Conservation (phyloP, 768 basidiomycete species). For the Hortiboletus campestris region DNA sequence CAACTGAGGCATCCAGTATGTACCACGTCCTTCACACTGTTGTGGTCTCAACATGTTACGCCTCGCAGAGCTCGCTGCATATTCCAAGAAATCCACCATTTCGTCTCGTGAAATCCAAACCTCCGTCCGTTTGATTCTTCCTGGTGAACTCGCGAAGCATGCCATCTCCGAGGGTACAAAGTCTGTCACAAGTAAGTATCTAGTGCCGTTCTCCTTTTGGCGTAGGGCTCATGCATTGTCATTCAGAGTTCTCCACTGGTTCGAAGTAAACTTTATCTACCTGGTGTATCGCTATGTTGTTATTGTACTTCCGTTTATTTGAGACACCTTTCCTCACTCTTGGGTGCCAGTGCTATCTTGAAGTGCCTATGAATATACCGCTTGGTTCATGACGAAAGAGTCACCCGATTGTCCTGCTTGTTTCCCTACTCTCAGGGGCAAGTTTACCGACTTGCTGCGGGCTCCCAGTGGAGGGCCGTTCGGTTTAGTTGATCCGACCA, state of each 20-base stretch:
- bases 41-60: background rate
- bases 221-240: conserved; percentile 11
- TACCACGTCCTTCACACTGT: background rate
- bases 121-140: conserved; percentile 76
- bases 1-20: conserved; percentile 69
- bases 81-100: conserved; percentile 89
- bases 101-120: conserved; percentile 92
- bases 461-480: background rate
- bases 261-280: conserved; percentile 44
- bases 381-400: background rate
- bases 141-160: conserved; percentile 84
- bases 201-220: background rate
- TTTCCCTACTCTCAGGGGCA: too few species aligned
- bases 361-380: background rate
- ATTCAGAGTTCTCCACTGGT: conserved; percentile 57
- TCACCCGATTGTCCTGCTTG: too few species aligned
- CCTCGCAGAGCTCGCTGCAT: conserved; percentile 68
- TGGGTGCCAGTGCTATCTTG: background rate
- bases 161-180: conserved; percentile 85
- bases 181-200: conserved; percentile 60
- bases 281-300: conserved; percentile 33
- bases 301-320: conserved; percentile 33
- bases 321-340: conserved; percentile 26
- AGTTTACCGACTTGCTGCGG: background rate
- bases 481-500: background rate